phyloP scores from a whole-genome alignment of 805 yeast genomes.

The Deakozyma indianensis region DNA sequence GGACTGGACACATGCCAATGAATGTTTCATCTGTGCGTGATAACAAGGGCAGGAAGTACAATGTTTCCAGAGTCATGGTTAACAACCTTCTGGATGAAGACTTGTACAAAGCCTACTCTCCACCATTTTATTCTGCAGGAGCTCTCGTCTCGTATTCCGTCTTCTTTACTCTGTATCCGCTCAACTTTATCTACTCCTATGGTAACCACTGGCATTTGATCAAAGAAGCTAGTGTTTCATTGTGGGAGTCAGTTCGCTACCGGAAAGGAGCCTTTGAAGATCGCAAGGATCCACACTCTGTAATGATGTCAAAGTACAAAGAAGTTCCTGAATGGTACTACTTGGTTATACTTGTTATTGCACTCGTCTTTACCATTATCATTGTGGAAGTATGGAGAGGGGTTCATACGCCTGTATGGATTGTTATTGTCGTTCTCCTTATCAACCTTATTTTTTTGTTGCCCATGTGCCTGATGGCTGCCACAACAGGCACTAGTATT shows the following conservation, averaged over 20 bases:
- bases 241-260: conserved; percentile 3
- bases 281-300: conserved; percentile 32
- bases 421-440: conserved; percentile 40
- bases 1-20: conserved; percentile 38
- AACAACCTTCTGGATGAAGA: conserved; percentile 27
- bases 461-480: conserved; percentile 47
- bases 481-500: conserved; percentile 43
- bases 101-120: conserved; percentile 36
- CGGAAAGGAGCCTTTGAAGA: conserved; percentile 9
- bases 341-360: conserved; percentile 26
- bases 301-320: conserved; percentile 32
- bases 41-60: conserved; percentile 30
- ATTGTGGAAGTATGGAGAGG: conserved; percentile 30
- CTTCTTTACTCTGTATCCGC: conserved; percentile 36
- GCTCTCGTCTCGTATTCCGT: conserved; percentile 39
- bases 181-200: conserved; percentile 34
- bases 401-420: conserved; percentile 32
- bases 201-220: conserved; percentile 28
- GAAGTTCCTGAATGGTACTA: conserved; percentile 46
- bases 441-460: conserved; percentile 43
- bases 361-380: conserved; percentile 30
- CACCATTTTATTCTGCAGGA: conserved; percentile 46
- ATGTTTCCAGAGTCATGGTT: conserved; percentile 29
- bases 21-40: conserved; percentile 27
- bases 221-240: conserved; percentile 14